Base-by-base conservation (phyloP, 2,329 filamentous ascomycete genomes). In the Scedosporium apiospermum region DNA sequence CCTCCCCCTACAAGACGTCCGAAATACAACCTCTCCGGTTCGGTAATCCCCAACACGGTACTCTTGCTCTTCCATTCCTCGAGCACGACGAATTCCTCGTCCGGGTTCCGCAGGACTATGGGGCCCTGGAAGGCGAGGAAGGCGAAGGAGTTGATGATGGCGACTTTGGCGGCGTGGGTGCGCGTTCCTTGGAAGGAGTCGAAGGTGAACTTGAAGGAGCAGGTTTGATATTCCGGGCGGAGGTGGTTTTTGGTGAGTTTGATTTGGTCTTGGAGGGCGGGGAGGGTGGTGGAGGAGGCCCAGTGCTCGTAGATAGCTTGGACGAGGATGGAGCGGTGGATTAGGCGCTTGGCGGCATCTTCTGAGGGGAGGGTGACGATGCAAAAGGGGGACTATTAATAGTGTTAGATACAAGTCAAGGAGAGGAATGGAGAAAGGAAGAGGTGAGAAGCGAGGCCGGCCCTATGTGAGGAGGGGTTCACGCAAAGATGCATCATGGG, bases 301-400 rank as follows among this genome's bases (percentile, higher is more conserved):
- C 95, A 98, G 65, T 97, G 83, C 71, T 96, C 91, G 77, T 95
- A 90, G 67, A 98, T 89, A 57, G 85, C 87, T 75, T 92, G 90
- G 26, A 86, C 85, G 59, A 98, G 82, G 67, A 98, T 89, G 57
- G 90, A 91, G 65, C 93, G 88, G 59, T 80, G 78, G 58, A 96
- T 81, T 23, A 98, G 80, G 7, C 77, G 77, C 59, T 79, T 79
- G 6, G 92, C 92, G 23, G 85, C 84, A 23, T 81, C 78, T 65
- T 82, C 79, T 51, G 89, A 86, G 44, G 83, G 80, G 14, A 97
- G 80, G 58, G 80, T 81, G 60, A 96, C 81, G 64, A 96, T 78
- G 72, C 91, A 96, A 71, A 93, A 95, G 49, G 95, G 95, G 51
- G 91, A 92, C 91, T 96, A 67, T 38, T 16, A 26, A 27, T 6